These are phyloP conservation scores for Harrya chromipes DNA, from an alignment of 768 basidiomycete genomes.

Conservation along the genomic window DNA sequence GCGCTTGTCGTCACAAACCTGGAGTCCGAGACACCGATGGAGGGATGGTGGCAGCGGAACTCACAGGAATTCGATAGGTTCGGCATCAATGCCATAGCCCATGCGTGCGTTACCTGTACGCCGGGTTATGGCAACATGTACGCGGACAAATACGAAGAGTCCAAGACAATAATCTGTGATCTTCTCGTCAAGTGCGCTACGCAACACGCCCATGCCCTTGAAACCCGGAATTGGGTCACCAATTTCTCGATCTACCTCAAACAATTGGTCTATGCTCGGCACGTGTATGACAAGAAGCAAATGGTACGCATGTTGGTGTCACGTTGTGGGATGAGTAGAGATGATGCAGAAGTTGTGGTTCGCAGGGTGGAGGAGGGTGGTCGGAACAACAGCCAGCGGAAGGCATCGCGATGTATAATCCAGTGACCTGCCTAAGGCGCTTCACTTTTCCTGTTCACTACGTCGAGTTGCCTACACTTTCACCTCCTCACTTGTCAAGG, in stretches of 20 bases:
- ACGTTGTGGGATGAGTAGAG: constrained; percentile 24
- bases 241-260: constrained; percentile 23
- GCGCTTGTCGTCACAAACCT: constrained; percentile 40
- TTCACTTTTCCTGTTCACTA: constrained; percentile 2
- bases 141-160: constrained; percentile 36
- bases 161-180: constrained; percentile 25
- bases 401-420: constrained; percentile 11
- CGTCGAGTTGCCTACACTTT: neutral
- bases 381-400: neutral
- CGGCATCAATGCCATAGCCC: constrained; percentile 21
- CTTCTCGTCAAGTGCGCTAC: constrained; percentile 24
- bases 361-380: constrained; percentile 16
- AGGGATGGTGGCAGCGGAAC: constrained; percentile 34
- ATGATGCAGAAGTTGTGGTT: constrained; percentile 19
- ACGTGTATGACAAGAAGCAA: constrained; percentile 19
- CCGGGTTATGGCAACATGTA: constrained; percentile 31
- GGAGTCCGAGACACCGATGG: constrained; percentile 34
- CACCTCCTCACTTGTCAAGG: too few species aligned
- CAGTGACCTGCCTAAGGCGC: constrained; percentile 8
- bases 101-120: constrained; percentile 33
- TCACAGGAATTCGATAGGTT: constrained; percentile 21
- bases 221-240: constrained; percentile 25
- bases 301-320: constrained; percentile 24
- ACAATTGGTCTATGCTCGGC: constrained; percentile 21
- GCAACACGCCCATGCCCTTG: constrained; percentile 17